A percentile compares a stretch with the other conserved stretches of the same genome.
Conservation (phyloP, 352 stramenopile species). For the Bremia lactucae region DNA sequence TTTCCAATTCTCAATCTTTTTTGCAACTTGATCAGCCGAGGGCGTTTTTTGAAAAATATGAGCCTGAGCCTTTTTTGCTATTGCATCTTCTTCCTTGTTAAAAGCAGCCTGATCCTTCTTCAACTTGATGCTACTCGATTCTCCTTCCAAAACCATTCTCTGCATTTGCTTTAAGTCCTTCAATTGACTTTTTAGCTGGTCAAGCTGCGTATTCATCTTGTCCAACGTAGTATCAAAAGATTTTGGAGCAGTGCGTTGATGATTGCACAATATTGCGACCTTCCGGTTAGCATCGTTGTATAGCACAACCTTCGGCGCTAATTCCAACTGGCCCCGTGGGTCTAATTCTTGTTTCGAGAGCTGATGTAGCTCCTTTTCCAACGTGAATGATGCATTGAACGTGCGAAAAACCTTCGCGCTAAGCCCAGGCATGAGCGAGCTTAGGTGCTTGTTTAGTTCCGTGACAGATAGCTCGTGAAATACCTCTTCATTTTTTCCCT, state of each 20-base stretch:
- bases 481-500: conserved; percentile 94
- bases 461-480: conserved; percentile 94
- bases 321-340: conserved; percentile 48
- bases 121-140: conserved; percentile 84
- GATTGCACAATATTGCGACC: conserved; percentile 99
- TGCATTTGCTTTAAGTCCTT: conserved; percentile 93
- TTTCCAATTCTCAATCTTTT: conserved; percentile 90
- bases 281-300: conserved; percentile 99
- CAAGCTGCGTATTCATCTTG: conserved; percentile 89
- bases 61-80: conserved; percentile 86
- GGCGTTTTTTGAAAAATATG: conserved; percentile 92
- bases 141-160: conserved; percentile 76
- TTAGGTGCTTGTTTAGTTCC: conserved; percentile 97
- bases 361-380: conserved; percentile 93
- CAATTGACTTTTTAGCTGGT: conserved; percentile 89
- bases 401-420: conserved; percentile 99
- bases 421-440: conserved; percentile 97
- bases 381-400: conserved; percentile 98
- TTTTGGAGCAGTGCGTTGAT: conserved; percentile 98
- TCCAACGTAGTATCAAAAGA: conserved; percentile 91
- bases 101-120: conserved; percentile 83
- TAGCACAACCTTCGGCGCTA: conserved; percentile 88
- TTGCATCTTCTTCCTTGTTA: conserved; percentile 72
- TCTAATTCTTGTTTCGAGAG: conserved; percentile 35
- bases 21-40: conserved; percentile 88